phyloP scores from a whole-genome alignment of 2,329 filamentous ascomycete species.

The Thielaviopsis ethacetica region DNA sequence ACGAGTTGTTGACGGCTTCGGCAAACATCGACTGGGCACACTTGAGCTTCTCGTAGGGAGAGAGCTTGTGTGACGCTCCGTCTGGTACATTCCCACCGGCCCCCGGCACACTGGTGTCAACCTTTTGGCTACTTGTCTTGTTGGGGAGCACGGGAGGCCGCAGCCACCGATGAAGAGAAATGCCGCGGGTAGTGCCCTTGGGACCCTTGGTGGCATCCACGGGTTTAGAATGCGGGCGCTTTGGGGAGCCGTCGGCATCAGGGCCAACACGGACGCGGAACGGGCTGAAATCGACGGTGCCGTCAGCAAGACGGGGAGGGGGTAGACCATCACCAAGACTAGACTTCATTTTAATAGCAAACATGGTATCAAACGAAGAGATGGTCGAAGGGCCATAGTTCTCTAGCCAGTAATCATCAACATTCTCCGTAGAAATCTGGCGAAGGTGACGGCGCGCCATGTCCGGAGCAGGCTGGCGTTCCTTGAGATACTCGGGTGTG shows the following conservation, averaged over 20 bases:
- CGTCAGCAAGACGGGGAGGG: slow-evolving; percentile 41
- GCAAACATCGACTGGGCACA: slow-evolving; percentile 79
- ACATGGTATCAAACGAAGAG: slow-evolving; percentile 83
- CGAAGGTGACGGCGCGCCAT: neutral
- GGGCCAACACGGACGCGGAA: slow-evolving; percentile 61
- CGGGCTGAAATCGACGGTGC: slow-evolving; percentile 70
- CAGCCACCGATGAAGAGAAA: slow-evolving; percentile 46
- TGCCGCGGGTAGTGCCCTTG: slow-evolving; percentile 25
- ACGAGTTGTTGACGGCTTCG: slow-evolving; percentile 68
- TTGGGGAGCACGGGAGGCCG: neutral
- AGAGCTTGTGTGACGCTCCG: neutral
- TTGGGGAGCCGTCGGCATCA: slow-evolving; percentile 22
- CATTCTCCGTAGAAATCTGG: slow-evolving; percentile 35
- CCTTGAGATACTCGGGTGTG: slow-evolving; percentile 53
- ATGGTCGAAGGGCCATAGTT: slow-evolving; percentile 83
- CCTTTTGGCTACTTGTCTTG: too few species aligned
- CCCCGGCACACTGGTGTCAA: too few species aligned
- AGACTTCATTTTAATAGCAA: slow-evolving; percentile 81
- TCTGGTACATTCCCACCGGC: neutral
- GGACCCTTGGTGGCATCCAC: slow-evolving; percentile 24
- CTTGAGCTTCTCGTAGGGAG: slow-evolving; percentile 49
- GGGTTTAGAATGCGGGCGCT: slow-evolving; percentile 25
- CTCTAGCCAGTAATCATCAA: slow-evolving; percentile 94
- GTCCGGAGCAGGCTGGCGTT: slow-evolving; percentile 37
- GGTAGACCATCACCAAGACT: slow-evolving; percentile 52